These are phyloP conservation scores for Aurantiochytrium sp. DNA, from an alignment of 108 stramenopile genomes.

Conservation along the genomic window DNA sequence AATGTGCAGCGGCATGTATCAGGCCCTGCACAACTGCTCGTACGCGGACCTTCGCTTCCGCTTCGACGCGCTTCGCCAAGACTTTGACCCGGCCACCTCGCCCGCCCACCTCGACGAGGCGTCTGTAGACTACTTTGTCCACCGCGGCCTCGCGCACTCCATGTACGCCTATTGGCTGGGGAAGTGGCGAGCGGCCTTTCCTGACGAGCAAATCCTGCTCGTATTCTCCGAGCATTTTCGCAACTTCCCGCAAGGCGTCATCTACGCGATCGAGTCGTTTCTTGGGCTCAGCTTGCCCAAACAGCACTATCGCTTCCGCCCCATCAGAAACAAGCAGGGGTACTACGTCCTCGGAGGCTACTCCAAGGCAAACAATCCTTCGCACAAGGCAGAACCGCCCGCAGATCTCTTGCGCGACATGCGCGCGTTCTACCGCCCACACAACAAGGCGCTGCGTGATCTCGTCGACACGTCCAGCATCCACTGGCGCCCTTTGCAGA, in stretches of 20 bases:
- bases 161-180: not conserved
- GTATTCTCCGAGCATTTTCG: not conserved
- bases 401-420: not conserved
- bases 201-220: slow-evolving; percentile 1
- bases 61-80: not conserved
- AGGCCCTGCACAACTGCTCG: not conserved
- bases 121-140: not conserved
- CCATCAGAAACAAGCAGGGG: not conserved
- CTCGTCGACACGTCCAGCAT: not conserved
- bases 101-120: not conserved
- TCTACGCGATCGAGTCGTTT: not conserved
- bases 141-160: not conserved
- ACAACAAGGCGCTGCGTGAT: not conserved
- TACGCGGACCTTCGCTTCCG: not conserved
- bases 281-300: not conserved
- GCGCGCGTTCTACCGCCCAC: not conserved
- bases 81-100: not conserved
- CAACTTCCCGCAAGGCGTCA: not conserved
- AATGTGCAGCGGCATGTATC: not conserved
- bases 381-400: not conserved
- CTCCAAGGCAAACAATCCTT: not conserved
- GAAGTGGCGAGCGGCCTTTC: not conserved
- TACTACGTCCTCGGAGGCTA: not conserved
- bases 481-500: not conserved
- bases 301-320: not conserved